Conservation (phyloP, 257 asterid genomes). For the Fraxinus americana region DNA sequence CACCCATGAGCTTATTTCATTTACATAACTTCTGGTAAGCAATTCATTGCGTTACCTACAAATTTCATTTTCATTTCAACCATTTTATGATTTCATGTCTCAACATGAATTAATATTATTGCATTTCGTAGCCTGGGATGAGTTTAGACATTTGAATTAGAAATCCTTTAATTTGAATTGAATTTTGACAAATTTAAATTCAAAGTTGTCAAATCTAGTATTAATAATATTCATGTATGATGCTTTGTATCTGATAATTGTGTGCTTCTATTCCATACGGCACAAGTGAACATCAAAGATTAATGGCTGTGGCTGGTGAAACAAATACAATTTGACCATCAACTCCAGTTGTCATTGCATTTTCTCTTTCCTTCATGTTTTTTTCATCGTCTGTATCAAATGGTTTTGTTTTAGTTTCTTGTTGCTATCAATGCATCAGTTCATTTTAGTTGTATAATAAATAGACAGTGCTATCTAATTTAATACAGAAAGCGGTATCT, state of each 20-base stretch:
- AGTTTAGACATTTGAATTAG: not conserved
- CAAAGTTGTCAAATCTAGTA: not conserved
- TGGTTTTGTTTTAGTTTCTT: no score
- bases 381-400: no score
- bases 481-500: no score
- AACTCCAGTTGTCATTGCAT: no score
- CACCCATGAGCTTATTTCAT: not conserved
- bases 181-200: not conserved
- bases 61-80: not conserved
- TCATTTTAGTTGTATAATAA: no score
- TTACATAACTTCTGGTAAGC: not conserved
- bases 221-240: not conserved
- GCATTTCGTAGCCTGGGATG: not conserved
- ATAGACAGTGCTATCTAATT: no score
- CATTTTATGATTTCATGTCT: not conserved
- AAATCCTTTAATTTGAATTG: not conserved
- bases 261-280: not conserved
- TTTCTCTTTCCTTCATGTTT: no score
- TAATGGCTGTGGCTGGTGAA: no score
- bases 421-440: no score
- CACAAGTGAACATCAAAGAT: no score
- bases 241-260: not conserved
- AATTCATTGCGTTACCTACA: not conserved
- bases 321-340: no score
- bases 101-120: not conserved